Evolutionary conservation across 129 eudicot genomes (phyloP), one percentile per base, ranked within the genome.

Genomic region (carrot (Daucus carota)): DNA sequence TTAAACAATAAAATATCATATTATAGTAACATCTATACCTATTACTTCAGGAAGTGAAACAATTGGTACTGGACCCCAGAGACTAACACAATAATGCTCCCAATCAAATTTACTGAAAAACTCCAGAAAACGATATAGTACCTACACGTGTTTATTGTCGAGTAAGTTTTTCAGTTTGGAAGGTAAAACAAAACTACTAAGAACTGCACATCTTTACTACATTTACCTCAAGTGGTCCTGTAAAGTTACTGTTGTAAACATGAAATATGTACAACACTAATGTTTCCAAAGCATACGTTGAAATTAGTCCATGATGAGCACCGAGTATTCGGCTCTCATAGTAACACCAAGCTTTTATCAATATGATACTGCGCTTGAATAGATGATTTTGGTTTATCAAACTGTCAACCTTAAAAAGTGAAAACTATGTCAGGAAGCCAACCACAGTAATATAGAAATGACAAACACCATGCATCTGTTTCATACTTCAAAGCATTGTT

Each of bases 261-360:
- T 77, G 85, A 70, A 82, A 82, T 16, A 78, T 82, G 74, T 82
- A 82, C 75, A 82, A 59, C 67, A 82, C 81, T 77, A 82, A 73
- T 26, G 82, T 78, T 59, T 82, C 85, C 42, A 82, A 62, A 78
- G 82, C 82, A 74, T 82, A 82, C 32, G 85, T 82, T 33, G 82
- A 82, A 47, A 82, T 82, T 31, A 82, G 77, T 43, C 82, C 85
- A 74, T 78, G 85, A 82, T 82, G 82, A 78, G 85, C 85, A 20
- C 82, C 85, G 62, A 82, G 76, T 36, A 82, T 54, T 48, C 85
- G 82, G 45, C 85, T 82, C 73, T 82, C 79, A 57, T 82, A 82
- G 31, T 82, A 82, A 40, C 85, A 82, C 85, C 85, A 82, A 43
- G 85, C 85, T 76, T 82, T 82, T 74, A 82, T 82, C 71, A 82